phyloP scores from a whole-genome alignment of 176 grass and related monocot genomes.

The Ampelocalamus luodianensis region DNA sequence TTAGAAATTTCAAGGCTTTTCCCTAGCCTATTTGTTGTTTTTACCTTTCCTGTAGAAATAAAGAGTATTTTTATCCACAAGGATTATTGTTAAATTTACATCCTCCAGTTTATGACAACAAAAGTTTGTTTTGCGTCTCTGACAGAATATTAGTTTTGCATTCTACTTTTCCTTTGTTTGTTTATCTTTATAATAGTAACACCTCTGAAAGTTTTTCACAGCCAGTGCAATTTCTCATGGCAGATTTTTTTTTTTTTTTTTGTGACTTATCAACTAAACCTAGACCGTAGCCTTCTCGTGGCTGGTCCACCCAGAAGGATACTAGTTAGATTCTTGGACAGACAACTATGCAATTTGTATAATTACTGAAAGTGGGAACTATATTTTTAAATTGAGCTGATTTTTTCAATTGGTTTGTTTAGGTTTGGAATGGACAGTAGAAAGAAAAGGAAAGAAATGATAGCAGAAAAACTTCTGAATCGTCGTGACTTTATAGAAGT shows the following conservation, averaged over 20 bases:
- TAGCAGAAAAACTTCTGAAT: not conserved
- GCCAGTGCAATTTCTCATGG: not conserved
- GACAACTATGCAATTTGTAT: not conserved
- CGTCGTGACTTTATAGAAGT: not conserved
- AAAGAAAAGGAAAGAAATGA: not conserved
- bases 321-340: not conserved
- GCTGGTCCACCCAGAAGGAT: not conserved
- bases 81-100: conserved; percentile 17
- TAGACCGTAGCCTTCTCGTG: not conserved
- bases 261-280: not conserved
- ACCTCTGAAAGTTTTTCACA: not conserved
- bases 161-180: not conserved
- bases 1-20: conserved; percentile 12
- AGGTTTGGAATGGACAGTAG: not conserved
- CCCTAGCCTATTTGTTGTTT: not conserved
- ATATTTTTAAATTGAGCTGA: not conserved
- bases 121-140: conserved; percentile 2
- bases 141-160: not conserved
- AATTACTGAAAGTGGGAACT: not conserved
- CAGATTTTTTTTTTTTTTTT: not conserved
- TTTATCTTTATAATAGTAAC: conserved; percentile 9
- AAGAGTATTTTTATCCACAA: not conserved
- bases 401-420: not conserved
- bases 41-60: not conserved
- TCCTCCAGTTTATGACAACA: not conserved